Percentiles rank a stretch among this genome's conserved stretches.
These are phyloP conservation scores for Lathyrus sativus DNA, from an alignment of 306 rosid species.

Conservation along the genomic window DNA sequence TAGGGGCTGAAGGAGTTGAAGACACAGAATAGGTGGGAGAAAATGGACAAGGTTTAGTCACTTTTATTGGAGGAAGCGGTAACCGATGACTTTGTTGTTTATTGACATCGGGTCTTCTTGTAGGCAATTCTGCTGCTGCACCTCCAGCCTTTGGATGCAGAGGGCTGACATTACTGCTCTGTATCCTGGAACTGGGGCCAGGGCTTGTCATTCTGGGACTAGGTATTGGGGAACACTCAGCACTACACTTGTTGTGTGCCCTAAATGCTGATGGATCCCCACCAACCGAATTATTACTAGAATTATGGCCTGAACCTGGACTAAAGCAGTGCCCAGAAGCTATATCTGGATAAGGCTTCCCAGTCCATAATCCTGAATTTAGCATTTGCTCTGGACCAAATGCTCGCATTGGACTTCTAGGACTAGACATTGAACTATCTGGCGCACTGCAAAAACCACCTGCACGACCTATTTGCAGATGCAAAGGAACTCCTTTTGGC, in stretches of 20 bases:
- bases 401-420: constrained; percentile 71
- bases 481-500: constrained; percentile 60
- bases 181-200: constrained; percentile 87
- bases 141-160: constrained; percentile 80
- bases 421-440: constrained; percentile 77
- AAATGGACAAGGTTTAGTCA: constrained; percentile 56
- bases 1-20: constrained; percentile 84
- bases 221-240: constrained; percentile 82
- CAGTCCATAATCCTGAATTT: constrained; percentile 55
- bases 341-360: constrained; percentile 60
- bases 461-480: constrained; percentile 58
- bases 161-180: constrained; percentile 85
- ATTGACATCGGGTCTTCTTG: constrained; percentile 62
- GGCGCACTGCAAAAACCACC: constrained; percentile 82
- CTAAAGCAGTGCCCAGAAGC: constrained; percentile 74
- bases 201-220: constrained; percentile 84
- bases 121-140: constrained; percentile 48
- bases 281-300: constrained; percentile 75
- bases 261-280: constrained; percentile 63
- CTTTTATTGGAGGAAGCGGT: constrained; percentile 80
- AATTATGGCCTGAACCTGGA: constrained; percentile 81
- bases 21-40: constrained; percentile 78
- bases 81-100: constrained; percentile 73
- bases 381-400: constrained; percentile 63
- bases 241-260: constrained; percentile 67